Conservation (phyloP, 2,329 filamentous ascomycete species). For the Penicillium sp. region DNA sequence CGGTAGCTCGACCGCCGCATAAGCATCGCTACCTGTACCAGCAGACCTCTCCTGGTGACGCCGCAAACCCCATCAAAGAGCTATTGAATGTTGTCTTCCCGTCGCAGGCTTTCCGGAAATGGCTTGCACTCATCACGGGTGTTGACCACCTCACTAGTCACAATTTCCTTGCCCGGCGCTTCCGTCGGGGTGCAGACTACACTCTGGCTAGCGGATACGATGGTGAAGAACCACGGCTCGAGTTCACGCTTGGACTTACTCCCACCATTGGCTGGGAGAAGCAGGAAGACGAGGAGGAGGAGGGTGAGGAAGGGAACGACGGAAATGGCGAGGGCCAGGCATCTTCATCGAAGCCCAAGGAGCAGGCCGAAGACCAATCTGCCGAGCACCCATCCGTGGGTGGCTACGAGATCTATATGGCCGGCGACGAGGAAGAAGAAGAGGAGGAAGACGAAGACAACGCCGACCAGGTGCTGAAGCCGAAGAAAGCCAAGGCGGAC, state of each 20-base stretch:
- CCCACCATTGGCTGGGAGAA: constrained; percentile 82
- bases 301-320: constrained; percentile 40
- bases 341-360: constrained; percentile 33
- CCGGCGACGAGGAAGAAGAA: constrained; percentile 67
- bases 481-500: constrained; percentile 51
- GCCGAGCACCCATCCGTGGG: constrained; percentile 44
- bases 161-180: constrained; percentile 78
- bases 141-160: constrained; percentile 64
- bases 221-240: constrained; percentile 68
- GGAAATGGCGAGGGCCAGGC: constrained; percentile 27
- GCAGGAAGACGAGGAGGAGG: constrained; percentile 57
- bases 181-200: constrained; percentile 84
- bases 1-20: constrained; percentile 81
- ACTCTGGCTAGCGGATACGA: constrained; percentile 85
- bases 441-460: constrained; percentile 42
- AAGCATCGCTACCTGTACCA: constrained; percentile 92
- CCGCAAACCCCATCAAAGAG: constrained; percentile 62
- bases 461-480: constrained; percentile 33
- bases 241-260: constrained; percentile 83
- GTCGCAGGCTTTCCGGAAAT: constrained; percentile 80
- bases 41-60: constrained; percentile 47
- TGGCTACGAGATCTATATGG: constrained; percentile 78
- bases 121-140: constrained; percentile 79
- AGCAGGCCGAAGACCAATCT: constrained; percentile 26
- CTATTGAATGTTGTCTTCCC: constrained; percentile 79